Evolutionary conservation across 805 yeast species (phyloP).

Genomic region (Danielozyma ontarioensis): DNA sequence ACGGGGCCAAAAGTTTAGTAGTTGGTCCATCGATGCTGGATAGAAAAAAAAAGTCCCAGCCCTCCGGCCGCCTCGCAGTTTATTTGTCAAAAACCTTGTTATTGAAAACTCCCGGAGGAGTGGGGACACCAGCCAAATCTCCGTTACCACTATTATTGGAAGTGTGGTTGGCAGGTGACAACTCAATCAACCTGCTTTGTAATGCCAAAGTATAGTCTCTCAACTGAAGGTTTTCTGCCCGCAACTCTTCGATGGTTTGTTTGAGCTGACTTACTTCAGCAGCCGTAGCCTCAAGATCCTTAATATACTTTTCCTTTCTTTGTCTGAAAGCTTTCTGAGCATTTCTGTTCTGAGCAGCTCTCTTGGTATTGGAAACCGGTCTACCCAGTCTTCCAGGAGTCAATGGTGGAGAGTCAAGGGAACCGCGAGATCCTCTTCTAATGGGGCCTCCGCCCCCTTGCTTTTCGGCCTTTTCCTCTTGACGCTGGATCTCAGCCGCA

Average conservation of each 20-base stretch:
- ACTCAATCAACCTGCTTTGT: slow-evolving; percentile 60
- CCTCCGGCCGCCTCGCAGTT: too few relatives aligned
- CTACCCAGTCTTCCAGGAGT: too few relatives aligned
- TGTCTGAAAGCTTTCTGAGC: slow-evolving; percentile 91
- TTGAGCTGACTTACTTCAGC: slow-evolving; percentile 57
- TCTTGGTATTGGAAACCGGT: slow-evolving; percentile 59
- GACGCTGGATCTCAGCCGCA: neutral
- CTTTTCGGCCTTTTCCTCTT: neutral
- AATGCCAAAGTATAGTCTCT: slow-evolving; percentile 68
- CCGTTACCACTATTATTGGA: slow-evolving; percentile 23
- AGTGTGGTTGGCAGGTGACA: slow-evolving; percentile 16
- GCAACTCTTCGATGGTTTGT: slow-evolving; percentile 60
- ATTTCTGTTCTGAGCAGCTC: slow-evolving; percentile 88
- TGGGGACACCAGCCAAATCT: slow-evolving; percentile 30
- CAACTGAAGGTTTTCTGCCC: slow-evolving; percentile 64
- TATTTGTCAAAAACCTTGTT: neutral
- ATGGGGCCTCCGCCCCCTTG: neutral
- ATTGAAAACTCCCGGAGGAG: slow-evolving; percentile 29
- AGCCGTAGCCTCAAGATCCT: slow-evolving; percentile 71
- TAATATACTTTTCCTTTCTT: slow-evolving; percentile 75
- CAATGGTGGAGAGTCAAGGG: too few relatives aligned
- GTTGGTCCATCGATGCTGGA: too few relatives aligned
- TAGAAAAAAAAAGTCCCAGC: too few relatives aligned
- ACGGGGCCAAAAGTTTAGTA: too few relatives aligned
- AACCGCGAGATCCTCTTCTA: neutral